A percentile compares a stretch with the other conserved stretches of the same genome.
Conservation (phyloP, 495 filamentous ascomycete species). For the Podospora anserina region DNA sequence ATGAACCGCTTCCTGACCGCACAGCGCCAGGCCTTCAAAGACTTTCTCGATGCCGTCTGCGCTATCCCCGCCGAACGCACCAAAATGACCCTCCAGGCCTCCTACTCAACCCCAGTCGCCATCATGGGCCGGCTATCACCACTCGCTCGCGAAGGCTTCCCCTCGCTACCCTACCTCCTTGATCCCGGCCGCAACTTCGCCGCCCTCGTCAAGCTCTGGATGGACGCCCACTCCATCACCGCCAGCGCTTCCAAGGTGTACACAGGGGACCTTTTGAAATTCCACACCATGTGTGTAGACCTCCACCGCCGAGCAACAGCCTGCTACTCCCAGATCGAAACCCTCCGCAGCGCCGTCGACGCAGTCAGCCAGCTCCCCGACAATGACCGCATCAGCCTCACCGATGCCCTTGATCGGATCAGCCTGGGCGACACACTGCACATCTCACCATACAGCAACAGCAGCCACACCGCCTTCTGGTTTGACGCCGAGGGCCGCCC, state of each 20-base stretch:
- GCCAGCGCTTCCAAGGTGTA: conserved; percentile 45
- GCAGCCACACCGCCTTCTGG: conserved; percentile 29
- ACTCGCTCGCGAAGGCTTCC: conserved; percentile 87
- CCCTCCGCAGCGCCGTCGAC: conserved; percentile 46
- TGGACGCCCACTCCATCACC: conserved; percentile 56
- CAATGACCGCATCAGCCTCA: conserved; percentile 59
- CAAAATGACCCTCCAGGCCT: conserved; percentile 66
- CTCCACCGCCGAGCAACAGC: conserved; percentile 64
- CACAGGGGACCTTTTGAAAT: conserved; percentile 62
- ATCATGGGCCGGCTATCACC: conserved; percentile 81
- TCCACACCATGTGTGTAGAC: conserved; percentile 71
- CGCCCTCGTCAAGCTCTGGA: conserved; percentile 83
- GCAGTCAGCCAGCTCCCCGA: conserved; percentile 60
- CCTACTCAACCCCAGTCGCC: conserved; percentile 88
- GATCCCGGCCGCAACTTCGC: conserved; percentile 88
- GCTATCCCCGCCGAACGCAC: conserved; percentile 69
- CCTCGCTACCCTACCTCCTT: conserved; percentile 89
- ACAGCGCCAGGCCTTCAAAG: conserved; percentile 73
- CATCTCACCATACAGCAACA: conserved; percentile 32
- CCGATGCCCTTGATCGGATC: conserved; percentile 71
- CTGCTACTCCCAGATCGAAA: conserved; percentile 32
- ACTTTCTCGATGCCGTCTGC: conserved; percentile 84
- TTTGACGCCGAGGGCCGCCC: conserved; percentile 37
- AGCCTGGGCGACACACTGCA: conserved; percentile 44
- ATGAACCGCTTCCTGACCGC: conserved; percentile 78